Evolutionary conservation across 2,329 filamentous ascomycete species (phyloP), one percentile per base, ranked within the genome.

Genomic region (Furcasterigmium sp.): DNA sequence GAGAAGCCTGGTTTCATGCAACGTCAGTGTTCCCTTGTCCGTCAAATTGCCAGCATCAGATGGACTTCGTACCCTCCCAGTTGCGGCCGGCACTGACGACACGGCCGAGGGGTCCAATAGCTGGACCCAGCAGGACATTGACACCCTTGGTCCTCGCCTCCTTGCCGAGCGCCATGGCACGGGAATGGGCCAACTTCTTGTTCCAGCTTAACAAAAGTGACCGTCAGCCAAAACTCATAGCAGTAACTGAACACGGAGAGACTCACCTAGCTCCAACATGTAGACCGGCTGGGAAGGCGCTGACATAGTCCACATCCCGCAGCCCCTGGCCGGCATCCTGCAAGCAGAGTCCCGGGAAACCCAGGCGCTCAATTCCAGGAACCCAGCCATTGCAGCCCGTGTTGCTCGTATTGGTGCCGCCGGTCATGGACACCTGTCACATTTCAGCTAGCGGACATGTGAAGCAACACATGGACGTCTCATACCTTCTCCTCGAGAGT

Each of bases 91-190:
- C 88, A 38, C 77, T 71, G 2, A 87, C 82, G 55, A 83, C 77
- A 54, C 87, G 80, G 8, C 88, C 88, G 3, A 94, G 59, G 0
- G 87, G 82, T 0, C 88, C 88, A 62, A 85, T 82, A 0, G 84
- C 79, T 6, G 88, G 88, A 0, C 87, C 87, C 1, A 94, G 74
- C n/a, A 87, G 61, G 9, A 90, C 78, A 58, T 94, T 82, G 23
- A 91, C 70, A 25, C 87, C 87, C n/a, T n/a, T n/a, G n/a, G n/a
- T n/a, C n/a, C n/a, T n/a, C n/a, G n/a, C n/a, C n/a, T 65, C 62
- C 6, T 52, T 48, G 8, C 61, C 62, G 53, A 65, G 62, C 21
- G 51, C 54, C 34, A 59, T 54, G 3, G 56, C 62, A 5, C 62
- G 55, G 25, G 53, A 52, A 43, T 58, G 53, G 8, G 61, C 47